Evolutionary conservation across 495 filamentous ascomycete species (phyloP), one percentile per base, ranked within the genome.

Genomic region (Tuber aestivum): DNA sequence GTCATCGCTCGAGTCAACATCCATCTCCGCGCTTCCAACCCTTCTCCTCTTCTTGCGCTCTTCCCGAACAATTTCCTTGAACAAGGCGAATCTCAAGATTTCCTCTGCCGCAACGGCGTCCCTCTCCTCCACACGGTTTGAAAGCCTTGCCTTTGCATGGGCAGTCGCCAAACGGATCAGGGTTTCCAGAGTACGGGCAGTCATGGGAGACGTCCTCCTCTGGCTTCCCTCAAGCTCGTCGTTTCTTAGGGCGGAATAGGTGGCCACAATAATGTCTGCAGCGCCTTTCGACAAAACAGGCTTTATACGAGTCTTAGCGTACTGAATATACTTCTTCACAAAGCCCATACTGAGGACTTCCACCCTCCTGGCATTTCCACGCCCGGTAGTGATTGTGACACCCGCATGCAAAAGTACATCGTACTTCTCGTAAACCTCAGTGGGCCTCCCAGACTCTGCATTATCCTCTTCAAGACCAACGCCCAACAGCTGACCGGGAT

Each of bases 261-360:
- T 92, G 23, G 92, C 88, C 71, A 95, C 90, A 81, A 98, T 96
- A 79, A 96, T 92, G 80, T 97, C 92, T 56, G 94, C 92, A 16
- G 96, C 95, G 41, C 93, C 94, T 83, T 95, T 94, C 23, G 96
- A 97, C 74, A 99, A 85, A 38, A 96, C 87, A 7, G 95, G 95
- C 89, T 94, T 95, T 80, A 97, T 88, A 83, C 95, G 87, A 41
- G 90, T 91, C 85, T 98, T 98, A 79, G 96, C 94, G 84, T 99
- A 99, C 83, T 99, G 95, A 76, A 99, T 94, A 84, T 97, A 99
- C 85, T 99, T 99, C 87, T 98, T 98, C 85, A 99, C 94, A 86
- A 99, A 99, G 1, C 95, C 94, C 75, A 99, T 97, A 85, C 92
- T 95, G 74, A 98, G 87, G n/a, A 99, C 93, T 83, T 97, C 94